Evolutionary conservation across 306 rosid genomes (phyloP).

Genomic region (Potentilla sterilis): DNA sequence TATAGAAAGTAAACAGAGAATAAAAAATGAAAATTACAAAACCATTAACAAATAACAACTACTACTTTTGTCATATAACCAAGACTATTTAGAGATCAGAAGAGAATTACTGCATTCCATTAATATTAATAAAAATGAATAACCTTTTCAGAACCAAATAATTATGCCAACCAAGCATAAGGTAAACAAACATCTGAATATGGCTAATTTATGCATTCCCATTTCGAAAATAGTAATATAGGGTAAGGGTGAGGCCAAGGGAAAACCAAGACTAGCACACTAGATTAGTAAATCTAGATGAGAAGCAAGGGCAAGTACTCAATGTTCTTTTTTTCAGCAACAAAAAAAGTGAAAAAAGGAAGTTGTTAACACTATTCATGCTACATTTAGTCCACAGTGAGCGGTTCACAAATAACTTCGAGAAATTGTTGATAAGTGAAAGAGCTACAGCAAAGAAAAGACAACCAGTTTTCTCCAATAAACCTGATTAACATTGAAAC

Average conservation of each 20-base stretch:
- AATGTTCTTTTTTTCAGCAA: too few relatives aligned
- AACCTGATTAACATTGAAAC: too few relatives aligned
- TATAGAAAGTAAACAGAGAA: neutral
- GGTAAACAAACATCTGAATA: neutral
- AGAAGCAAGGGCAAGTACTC: neutral
- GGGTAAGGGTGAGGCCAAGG: neutral
- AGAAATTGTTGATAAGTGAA: too few relatives aligned
- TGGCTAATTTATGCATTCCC: neutral
- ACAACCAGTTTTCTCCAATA: too few relatives aligned
- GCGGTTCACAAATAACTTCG: too few relatives aligned
- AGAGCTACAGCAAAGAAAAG: too few relatives aligned
- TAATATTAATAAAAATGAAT: neutral
- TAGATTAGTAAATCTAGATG: neutral
- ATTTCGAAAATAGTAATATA: neutral
- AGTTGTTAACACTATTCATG: too few relatives aligned
- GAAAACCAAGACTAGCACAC: neutral
- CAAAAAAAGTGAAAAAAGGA: too few relatives aligned
- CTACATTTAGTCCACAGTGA: too few relatives aligned
- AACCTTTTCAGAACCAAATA: neutral
- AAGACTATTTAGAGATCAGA: neutral
- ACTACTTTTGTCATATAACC: neutral
- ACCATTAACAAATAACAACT: neutral
- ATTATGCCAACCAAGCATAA: neutral
- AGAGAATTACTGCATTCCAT: neutral
- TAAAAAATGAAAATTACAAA: neutral